Evolutionary conservation across 371 early-diverging fungal genomes (phyloP).

Genomic region (Mucor piriformis): DNA sequence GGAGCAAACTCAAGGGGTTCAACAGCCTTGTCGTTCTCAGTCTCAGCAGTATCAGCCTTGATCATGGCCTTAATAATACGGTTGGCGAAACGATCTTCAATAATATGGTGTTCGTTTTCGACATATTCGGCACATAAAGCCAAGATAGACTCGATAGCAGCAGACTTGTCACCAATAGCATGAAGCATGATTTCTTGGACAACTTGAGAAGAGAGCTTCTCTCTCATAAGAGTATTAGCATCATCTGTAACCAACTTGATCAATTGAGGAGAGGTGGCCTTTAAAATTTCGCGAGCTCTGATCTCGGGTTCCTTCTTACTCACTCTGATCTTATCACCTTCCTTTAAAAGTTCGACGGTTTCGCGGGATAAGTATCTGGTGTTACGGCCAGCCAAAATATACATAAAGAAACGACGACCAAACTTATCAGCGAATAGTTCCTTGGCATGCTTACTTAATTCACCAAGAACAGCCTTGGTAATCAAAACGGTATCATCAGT

Average conservation of each 20-base stretch:
- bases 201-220: constrained; percentile 71
- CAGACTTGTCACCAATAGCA: constrained; percentile 57
- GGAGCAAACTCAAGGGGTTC: constrained; percentile 54
- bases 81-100: constrained; percentile 61
- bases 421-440: constrained; percentile 70
- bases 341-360: constrained; percentile 62
- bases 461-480: constrained; percentile 73
- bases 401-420: constrained; percentile 76
- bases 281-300: constrained; percentile 66
- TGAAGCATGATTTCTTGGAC: constrained; percentile 74
- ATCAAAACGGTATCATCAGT: constrained; percentile 95
- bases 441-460: constrained; percentile 58
- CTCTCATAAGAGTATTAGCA: constrained; percentile 55
- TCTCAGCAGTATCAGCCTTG: constrained; percentile 58
- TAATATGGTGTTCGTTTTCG: constrained; percentile 56
- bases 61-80: constrained; percentile 64
- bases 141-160: constrained; percentile 55
- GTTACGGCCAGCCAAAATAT: constrained; percentile 74
- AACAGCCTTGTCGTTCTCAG: constrained; percentile 51
- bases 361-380: constrained; percentile 71
- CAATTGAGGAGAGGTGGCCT: constrained; percentile 60
- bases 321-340: constrained; percentile 67
- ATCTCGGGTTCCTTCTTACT: constrained; percentile 74
- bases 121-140: constrained; percentile 49
- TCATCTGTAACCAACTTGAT: constrained; percentile 61